A percentile compares a stretch with the other conserved stretches of the same genome.
phyloP scores from a whole-genome alignment of 2,329 filamentous ascomycete species.

The Lasiodiplodia citricola region DNA sequence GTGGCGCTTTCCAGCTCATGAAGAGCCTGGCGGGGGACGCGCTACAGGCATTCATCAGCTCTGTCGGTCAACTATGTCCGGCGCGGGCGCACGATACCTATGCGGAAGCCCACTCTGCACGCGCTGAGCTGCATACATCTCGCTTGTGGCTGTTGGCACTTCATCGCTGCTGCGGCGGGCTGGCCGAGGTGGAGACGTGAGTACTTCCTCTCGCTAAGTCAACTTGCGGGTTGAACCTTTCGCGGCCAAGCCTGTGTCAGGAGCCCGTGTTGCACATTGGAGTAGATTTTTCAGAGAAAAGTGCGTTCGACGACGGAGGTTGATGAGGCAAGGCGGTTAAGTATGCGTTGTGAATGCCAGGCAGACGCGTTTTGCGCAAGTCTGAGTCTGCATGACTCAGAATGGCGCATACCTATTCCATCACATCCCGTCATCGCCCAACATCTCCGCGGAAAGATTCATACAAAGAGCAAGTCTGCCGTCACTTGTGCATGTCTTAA shows the following conservation, averaged over 20 bases:
- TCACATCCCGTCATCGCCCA: too few species aligned
- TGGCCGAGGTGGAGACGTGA: neutral
- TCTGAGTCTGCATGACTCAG: conserved; percentile 18
- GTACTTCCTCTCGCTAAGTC: neutral
- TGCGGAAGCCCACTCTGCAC: too few species aligned
- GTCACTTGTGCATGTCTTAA: too few species aligned
- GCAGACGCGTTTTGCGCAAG: neutral
- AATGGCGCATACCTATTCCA: too few species aligned
- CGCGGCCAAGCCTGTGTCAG: neutral
- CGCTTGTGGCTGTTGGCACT: neutral
- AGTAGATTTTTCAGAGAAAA: neutral
- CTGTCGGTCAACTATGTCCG: neutral
- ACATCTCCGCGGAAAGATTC: too few species aligned
- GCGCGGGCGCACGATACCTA: neutral
- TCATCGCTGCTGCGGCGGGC: neutral
- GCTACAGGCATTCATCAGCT: neutral
- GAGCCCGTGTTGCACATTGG: neutral
- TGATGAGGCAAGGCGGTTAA: neutral
- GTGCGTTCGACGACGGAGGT: neutral
- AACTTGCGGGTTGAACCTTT: neutral
- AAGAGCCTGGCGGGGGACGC: neutral
- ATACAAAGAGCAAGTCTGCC: too few species aligned
- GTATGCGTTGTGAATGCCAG: neutral
- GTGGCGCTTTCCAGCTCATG: neutral
- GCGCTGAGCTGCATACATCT: neutral